These are phyloP conservation scores for Vishniacozyma victoriae DNA, from an alignment of 768 basidiomycete species.

Conservation along the genomic window DNA sequence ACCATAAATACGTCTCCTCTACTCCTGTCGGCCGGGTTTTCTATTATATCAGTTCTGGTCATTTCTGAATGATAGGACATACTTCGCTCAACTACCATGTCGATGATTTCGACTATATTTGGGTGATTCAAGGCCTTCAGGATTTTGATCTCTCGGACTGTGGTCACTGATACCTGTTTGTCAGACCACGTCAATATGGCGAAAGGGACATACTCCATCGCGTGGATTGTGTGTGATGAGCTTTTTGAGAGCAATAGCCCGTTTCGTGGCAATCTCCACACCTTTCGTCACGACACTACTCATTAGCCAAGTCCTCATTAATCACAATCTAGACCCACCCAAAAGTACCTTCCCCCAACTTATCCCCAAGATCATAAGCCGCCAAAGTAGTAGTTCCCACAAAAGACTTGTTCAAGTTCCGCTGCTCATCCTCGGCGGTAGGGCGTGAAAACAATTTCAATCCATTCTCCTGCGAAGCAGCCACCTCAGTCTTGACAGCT, in stretches of 20 bases:
- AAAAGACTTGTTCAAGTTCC: constrained; percentile 21
- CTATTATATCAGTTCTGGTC: constrained; percentile 3
- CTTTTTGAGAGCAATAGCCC: constrained; percentile 78
- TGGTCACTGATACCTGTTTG: constrained; percentile 69
- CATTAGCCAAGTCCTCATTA: constrained; percentile 4
- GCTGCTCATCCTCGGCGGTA: constrained; percentile 24
- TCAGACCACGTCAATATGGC: not conserved
- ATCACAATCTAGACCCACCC: constrained; percentile 57
- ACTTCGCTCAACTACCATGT: constrained; percentile 73
- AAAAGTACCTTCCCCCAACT: constrained; percentile 95
- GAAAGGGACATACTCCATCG: constrained; percentile 63
- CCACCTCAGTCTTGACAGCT: not conserved
- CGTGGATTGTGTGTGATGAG: constrained; percentile 95
- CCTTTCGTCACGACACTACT: constrained; percentile 86
- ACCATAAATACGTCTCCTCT: constrained; percentile 84
- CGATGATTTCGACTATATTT: constrained; percentile 76
- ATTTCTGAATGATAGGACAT: constrained; percentile 3
- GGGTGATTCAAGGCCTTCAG: constrained; percentile 81
- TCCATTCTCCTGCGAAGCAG: not conserved
- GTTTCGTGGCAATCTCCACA: constrained; percentile 57
- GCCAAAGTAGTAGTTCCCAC: constrained; percentile 51
- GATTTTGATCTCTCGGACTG: constrained; percentile 93
- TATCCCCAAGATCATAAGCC: constrained; percentile 75
- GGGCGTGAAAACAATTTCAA: constrained; percentile 3
- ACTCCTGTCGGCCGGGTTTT: constrained; percentile 16